Evolutionary conservation across 495 filamentous ascomycete species (phyloP).

Genomic region (Darksidea phi): DNA sequence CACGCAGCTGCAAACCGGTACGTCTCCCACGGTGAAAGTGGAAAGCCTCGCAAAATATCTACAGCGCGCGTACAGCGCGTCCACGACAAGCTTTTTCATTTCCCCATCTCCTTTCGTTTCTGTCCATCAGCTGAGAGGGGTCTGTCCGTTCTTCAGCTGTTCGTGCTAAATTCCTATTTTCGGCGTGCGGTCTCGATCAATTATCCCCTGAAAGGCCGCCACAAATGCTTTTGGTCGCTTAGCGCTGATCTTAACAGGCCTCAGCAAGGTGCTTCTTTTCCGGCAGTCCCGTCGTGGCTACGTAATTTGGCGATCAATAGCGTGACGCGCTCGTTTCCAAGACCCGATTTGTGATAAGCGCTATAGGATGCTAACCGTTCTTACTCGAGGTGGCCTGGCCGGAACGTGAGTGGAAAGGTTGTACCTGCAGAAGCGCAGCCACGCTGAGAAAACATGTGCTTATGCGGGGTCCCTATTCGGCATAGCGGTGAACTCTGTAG

Average conservation of each 20-base stretch:
- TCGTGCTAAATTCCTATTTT: neutral
- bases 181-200: neutral
- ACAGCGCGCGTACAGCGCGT: too few relatives aligned
- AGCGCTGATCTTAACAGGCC: too few relatives aligned
- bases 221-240: neutral
- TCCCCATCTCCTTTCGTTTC: too few relatives aligned
- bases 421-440: conserved; percentile 6
- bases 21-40: too few relatives aligned
- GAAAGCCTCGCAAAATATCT: too few relatives aligned
- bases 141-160: too few relatives aligned
- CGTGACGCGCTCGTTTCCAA: neutral
- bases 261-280: too few relatives aligned
- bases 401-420: neutral
- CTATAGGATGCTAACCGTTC: neutral
- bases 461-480: neutral
- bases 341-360: neutral
- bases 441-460: neutral
- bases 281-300: too few relatives aligned
- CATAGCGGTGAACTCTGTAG: neutral
- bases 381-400: neutral
- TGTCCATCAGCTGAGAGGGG: too few relatives aligned
- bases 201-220: conserved; percentile 9
- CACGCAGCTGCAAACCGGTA: too few relatives aligned
- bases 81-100: too few relatives aligned
- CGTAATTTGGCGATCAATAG: neutral